Conservation (phyloP, 1,139 yeast genomes). For the Candida frijolesensis region DNA sequence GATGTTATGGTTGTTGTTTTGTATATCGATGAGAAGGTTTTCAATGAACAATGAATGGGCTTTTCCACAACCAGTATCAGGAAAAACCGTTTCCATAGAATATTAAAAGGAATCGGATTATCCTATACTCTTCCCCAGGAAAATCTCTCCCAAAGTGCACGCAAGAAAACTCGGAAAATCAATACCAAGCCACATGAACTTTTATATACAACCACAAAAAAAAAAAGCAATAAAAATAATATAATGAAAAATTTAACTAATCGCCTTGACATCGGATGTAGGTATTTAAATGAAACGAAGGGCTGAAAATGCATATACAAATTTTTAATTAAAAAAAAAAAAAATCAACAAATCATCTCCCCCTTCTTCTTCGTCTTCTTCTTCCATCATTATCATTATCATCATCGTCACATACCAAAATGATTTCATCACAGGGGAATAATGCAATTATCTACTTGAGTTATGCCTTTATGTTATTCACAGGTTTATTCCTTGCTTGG, state of each 20-base stretch:
- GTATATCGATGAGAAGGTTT: too few relatives aligned
- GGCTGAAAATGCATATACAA: neutral
- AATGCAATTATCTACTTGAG: constrained; percentile 80
- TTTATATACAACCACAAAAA: neutral
- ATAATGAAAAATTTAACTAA: neutral
- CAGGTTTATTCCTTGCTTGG: constrained; percentile 62
- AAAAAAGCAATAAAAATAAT: too few relatives aligned
- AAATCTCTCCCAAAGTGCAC: too few relatives aligned
- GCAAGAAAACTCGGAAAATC: too few relatives aligned
- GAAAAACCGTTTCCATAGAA: too few relatives aligned
- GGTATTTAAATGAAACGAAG: constrained; percentile 1
- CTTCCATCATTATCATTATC: neutral
- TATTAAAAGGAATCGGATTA: too few relatives aligned
- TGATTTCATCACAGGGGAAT: constrained; percentile 43
- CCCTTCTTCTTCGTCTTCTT: neutral
- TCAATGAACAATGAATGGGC: too few relatives aligned
- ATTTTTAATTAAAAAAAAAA: neutral
- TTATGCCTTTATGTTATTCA: constrained; percentile 64
- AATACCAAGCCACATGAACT: too few relatives aligned
- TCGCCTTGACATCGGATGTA: neutral
- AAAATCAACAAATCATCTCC: too few relatives aligned
- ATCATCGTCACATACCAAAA: neutral
- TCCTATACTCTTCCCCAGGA: too few relatives aligned
- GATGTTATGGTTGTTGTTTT: too few relatives aligned
- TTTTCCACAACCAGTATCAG: too few relatives aligned